These are phyloP conservation scores for Candida tunisiensis DNA, from an alignment of 1,139 yeast genomes.

Conservation along the genomic window DNA sequence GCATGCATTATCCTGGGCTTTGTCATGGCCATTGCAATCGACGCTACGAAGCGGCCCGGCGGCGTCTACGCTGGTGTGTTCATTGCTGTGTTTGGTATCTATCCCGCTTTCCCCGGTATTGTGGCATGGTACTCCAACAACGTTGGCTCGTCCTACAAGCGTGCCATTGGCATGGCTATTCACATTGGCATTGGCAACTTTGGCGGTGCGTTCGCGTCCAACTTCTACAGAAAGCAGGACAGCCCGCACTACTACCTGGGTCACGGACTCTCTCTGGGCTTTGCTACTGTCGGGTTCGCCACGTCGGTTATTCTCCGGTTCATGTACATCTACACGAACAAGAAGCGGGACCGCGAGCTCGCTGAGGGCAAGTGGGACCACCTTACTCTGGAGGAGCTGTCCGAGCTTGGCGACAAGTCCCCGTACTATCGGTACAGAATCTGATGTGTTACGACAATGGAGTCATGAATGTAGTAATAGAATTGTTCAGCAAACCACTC, in stretches of 20 bases:
- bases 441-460: no score
- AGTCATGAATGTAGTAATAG: no score
- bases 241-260: constrained; percentile 23
- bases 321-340: neutral
- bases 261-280: constrained; percentile 9
- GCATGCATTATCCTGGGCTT: constrained; percentile 12
- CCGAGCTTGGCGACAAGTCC: constrained; percentile 20
- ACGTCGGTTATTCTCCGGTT: neutral
- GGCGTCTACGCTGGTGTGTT: constrained; percentile 20
- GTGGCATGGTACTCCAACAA: constrained; percentile 25
- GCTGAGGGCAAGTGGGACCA: constrained; percentile 14
- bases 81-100: constrained; percentile 28
- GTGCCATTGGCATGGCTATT: constrained; percentile 25
- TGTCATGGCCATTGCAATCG: constrained; percentile 21
- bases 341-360: constrained; percentile 6
- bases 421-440: constrained; percentile 11
- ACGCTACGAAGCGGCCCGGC: constrained; percentile 7
- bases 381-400: constrained; percentile 11
- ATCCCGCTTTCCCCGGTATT: constrained; percentile 22
- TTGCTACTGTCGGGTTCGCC: neutral
- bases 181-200: constrained; percentile 27
- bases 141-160: constrained; percentile 24
- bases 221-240: constrained; percentile 17
- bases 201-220: constrained; percentile 27
- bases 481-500: no score